Conservation (phyloP, 192 early-diverging fungal genomes). For the Gonapodya prolifera region DNA sequence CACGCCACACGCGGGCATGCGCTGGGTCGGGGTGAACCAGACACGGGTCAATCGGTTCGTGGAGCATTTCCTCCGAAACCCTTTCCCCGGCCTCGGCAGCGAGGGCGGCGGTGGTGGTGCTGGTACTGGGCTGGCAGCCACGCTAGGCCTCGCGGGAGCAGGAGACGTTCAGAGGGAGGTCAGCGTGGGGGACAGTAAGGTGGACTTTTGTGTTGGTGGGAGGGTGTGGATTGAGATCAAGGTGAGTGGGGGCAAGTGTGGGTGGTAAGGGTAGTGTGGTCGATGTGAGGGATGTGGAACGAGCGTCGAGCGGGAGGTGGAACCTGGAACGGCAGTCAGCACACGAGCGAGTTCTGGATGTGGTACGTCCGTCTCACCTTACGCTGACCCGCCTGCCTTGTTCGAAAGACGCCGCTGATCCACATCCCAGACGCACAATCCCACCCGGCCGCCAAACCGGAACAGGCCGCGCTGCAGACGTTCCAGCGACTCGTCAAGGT, state of each 20-base stretch:
- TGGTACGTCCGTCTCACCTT: neutral
- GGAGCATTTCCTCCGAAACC: neutral
- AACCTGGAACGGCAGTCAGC: too few species aligned
- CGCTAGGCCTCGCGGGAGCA: neutral
- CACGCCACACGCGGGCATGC: neutral
- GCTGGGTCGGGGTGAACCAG: slow-evolving; percentile 1
- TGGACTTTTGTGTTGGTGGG: neutral
- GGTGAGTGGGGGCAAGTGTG: neutral
- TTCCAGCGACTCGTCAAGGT: slow-evolving; percentile 3
- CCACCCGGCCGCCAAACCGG: neutral
- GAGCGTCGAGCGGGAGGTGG: too few species aligned
- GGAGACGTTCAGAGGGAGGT: neutral
- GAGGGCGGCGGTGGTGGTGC: too few species aligned
- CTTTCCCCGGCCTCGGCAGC: neutral
- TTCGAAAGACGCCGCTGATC: neutral
- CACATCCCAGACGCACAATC: neutral
- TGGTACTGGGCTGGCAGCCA: too few species aligned
- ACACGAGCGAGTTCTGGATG: too few species aligned
- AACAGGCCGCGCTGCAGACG: neutral
- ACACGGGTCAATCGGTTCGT: neutral
- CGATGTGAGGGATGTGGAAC: too few species aligned
- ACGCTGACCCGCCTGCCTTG: neutral
- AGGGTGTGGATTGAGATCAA: neutral
- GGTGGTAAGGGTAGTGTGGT: too few species aligned
- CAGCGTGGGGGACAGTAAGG: neutral